Conservation (phyloP, 257 asterid species). For the Datura wrightii region DNA sequence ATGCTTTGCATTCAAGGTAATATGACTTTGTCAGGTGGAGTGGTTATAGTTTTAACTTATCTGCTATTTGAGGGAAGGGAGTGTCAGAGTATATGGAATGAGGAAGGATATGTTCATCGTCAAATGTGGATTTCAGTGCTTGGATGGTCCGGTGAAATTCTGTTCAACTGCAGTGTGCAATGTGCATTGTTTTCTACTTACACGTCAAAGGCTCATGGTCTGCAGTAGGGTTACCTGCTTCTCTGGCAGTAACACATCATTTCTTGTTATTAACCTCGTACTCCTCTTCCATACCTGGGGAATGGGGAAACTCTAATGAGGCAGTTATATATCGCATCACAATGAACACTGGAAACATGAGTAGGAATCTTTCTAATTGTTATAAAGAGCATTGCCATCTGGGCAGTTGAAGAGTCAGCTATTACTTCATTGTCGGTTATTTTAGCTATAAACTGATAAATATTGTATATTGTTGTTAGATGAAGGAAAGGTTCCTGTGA, state of each 20-base stretch:
- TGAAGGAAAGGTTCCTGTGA: not conserved
- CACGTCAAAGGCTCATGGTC: not conserved
- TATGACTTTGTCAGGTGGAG: slow-evolving; percentile 13
- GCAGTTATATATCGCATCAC: slow-evolving; percentile 8
- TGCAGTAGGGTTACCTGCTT: not conserved
- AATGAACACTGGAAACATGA: not conserved
- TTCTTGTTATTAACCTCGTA: slow-evolving; percentile 5
- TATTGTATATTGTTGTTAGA: not conserved
- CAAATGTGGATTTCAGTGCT: slow-evolving; percentile 18
- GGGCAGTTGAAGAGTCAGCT: not conserved
- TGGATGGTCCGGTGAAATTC: not conserved
- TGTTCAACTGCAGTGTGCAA: not conserved
- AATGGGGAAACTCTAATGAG: not conserved
- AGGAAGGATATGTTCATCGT: slow-evolving; percentile 13
- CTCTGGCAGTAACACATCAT: not conserved
- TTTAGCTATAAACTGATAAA: not conserved
- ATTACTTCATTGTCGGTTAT: slow-evolving; percentile 17
- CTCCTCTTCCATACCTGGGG: not conserved
- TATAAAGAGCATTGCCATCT: not conserved
- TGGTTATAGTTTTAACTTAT: not conserved
- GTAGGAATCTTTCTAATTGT: not conserved
- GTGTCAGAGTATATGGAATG: slow-evolving; percentile 2
- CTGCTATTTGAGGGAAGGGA: not conserved
- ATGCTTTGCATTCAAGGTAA: not conserved
- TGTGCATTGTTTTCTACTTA: not conserved